Evolutionary conservation across 192 early-diverging fungal species (phyloP).

Genomic region (Dissophora globulifera): DNA sequence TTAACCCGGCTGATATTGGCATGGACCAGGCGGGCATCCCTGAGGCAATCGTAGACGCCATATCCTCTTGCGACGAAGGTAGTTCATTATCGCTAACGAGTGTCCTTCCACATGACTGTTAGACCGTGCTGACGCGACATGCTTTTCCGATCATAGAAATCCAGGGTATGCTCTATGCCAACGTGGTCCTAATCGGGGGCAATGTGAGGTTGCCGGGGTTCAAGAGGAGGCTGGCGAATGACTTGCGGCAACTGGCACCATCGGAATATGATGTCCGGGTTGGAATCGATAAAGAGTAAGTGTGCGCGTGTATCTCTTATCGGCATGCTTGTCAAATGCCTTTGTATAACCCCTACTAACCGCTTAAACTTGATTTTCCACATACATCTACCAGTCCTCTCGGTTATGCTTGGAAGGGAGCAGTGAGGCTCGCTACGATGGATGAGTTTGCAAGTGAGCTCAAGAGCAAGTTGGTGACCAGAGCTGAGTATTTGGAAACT

Average conservation of each 20-base stretch:
- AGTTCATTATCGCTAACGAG: too few relatives aligned
- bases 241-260: constrained; percentile 66
- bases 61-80: constrained; percentile 64
- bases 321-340: too few relatives aligned
- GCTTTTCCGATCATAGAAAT: constrained; percentile 52
- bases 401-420: constrained; percentile 70
- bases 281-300: constrained; percentile 68
- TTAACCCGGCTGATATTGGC: constrained; percentile 82
- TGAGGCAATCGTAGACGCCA: constrained; percentile 69
- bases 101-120: not conserved
- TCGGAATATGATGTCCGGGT: constrained; percentile 67
- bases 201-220: constrained; percentile 72
- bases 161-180: constrained; percentile 72
- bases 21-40: constrained; percentile 75
- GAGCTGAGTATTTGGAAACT: constrained; percentile 70
- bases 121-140: not conserved
- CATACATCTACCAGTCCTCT: constrained; percentile 53
- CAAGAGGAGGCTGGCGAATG: constrained; percentile 64
- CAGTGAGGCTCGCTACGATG: constrained; percentile 47
- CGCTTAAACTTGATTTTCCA: not conserved
- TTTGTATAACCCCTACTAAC: not conserved
- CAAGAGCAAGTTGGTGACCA: constrained; percentile 62
- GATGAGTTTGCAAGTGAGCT: constrained; percentile 59
- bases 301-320: too few relatives aligned
- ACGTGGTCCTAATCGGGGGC: constrained; percentile 77